phyloP scores from a whole-genome alignment of 2,329 filamentous ascomycete genomes.

The Whalleya microplaca region DNA sequence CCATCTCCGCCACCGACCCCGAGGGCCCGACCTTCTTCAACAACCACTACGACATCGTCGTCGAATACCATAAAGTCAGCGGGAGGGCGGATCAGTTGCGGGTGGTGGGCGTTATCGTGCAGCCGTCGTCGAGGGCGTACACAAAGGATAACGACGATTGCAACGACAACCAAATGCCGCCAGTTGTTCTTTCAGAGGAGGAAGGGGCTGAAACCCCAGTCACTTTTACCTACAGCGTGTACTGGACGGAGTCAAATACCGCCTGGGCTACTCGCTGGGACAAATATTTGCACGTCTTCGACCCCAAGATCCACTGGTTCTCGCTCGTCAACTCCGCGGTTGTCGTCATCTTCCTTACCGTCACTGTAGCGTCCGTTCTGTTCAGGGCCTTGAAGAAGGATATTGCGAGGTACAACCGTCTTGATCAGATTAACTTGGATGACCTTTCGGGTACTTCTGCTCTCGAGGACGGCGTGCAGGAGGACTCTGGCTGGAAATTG shows the following conservation, averaged over 20 bases:
- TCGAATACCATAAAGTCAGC: constrained; percentile 87
- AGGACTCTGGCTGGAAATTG: constrained; percentile 98
- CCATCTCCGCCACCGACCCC: constrained; percentile 47
- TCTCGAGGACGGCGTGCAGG: constrained; percentile 90
- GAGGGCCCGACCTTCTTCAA: constrained; percentile 69
- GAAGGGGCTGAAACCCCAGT: constrained; percentile 64
- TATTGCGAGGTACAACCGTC: constrained; percentile 92
- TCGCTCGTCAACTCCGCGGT: constrained; percentile 95
- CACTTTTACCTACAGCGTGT: constrained; percentile 89
- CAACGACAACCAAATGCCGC: constrained; percentile 54
- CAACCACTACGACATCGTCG: constrained; percentile 93
- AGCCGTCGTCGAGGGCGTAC: constrained; percentile 74
- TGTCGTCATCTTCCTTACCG: constrained; percentile 88
- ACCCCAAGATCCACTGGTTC: constrained; percentile 99
- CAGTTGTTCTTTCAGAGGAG: constrained; percentile 66
- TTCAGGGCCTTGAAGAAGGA: constrained; percentile 89
- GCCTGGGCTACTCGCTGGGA: constrained; percentile 98
- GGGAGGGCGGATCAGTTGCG: constrained; percentile 71
- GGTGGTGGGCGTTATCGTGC: constrained; percentile 89
- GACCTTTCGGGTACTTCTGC: constrained; percentile 80
- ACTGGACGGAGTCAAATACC: constrained; percentile 82
- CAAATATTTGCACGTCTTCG: constrained; percentile 96
- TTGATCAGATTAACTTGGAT: constrained; percentile 89
- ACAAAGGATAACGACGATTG: constrained; percentile 65
- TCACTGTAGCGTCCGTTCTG: constrained; percentile 92